A percentile compares a stretch with the other conserved stretches of the same genome.
Evolutionary conservation across 2,329 filamentous ascomycete species (phyloP).

Genomic region (Hypoxylon sp.): DNA sequence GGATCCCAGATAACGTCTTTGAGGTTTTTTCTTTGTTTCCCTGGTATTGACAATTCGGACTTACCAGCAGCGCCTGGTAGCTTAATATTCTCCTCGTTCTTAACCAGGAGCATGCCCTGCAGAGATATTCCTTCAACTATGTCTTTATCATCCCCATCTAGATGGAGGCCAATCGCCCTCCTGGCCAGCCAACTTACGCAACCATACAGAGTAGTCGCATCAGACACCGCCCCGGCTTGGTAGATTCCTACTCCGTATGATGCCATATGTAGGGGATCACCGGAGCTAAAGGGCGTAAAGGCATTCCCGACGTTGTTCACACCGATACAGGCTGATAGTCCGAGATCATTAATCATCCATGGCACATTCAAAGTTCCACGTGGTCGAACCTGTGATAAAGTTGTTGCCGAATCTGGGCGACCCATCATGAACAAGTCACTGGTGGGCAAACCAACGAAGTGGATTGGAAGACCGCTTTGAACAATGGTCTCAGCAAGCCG

Average conservation of each 20-base stretch:
- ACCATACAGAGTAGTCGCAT: slow-evolving; percentile 67
- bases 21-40: slow-evolving; percentile 48
- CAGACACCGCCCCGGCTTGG: slow-evolving; percentile 70
- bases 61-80: slow-evolving; percentile 39
- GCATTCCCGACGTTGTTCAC: slow-evolving; percentile 81
- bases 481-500: slow-evolving; percentile 61
- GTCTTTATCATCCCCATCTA: slow-evolving; percentile 4
- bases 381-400: slow-evolving; percentile 48
- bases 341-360: slow-evolving; percentile 68
- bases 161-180: slow-evolving; percentile 50
- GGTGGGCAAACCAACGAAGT: slow-evolving; percentile 76
- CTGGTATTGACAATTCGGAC: slow-evolving; percentile 40
- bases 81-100: slow-evolving; percentile 42
- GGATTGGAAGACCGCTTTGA: slow-evolving; percentile 64
- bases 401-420: slow-evolving; percentile 49
- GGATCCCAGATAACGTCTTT: slow-evolving; percentile 57
- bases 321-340: slow-evolving; percentile 70
- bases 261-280: slow-evolving; percentile 73
- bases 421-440: slow-evolving; percentile 81
- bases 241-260: slow-evolving; percentile 74
- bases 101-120: slow-evolving; percentile 47
- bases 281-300: slow-evolving; percentile 76
- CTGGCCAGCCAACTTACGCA: slow-evolving; percentile 54
- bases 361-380: slow-evolving; percentile 73
- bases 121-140: slow-evolving; percentile 40